Conservation (phyloP, 2,329 filamentous ascomycete genomes). For the Xylariomycetidae sp. region DNA sequence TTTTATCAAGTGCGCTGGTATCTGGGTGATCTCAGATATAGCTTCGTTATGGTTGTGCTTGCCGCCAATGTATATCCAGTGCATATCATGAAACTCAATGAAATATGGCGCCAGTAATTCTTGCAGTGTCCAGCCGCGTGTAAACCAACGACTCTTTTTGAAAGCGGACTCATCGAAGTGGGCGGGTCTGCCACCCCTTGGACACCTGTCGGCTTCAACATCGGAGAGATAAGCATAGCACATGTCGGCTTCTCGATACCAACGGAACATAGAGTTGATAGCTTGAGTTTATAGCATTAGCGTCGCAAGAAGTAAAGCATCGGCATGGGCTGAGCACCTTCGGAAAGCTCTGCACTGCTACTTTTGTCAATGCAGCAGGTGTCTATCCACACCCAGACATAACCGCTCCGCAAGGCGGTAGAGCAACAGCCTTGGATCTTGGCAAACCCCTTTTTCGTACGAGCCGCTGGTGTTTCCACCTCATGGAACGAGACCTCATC, state of each 20-base stretch:
- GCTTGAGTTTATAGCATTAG: slow-evolving; percentile 4
- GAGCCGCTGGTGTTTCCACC: slow-evolving; percentile 3
- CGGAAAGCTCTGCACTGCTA: slow-evolving; percentile 13
- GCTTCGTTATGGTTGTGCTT: no score
- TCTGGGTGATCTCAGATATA: no score
- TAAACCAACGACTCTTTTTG: slow-evolving; percentile 9
- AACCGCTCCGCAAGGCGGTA: slow-evolving; percentile 5
- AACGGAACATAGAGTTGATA: slow-evolving; percentile 14
- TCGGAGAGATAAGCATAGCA: slow-evolving; percentile 12
- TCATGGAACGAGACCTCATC: slow-evolving; percentile 12
- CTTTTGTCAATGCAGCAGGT: slow-evolving; percentile 16
- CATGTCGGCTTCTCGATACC: slow-evolving; percentile 7
- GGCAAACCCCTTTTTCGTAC: slow-evolving; percentile 1
- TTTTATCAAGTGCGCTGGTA: no score
- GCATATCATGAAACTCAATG: slow-evolving; percentile 3
- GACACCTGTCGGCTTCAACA: no score
- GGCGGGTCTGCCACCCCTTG: slow-evolving; percentile 1
- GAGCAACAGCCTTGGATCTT: slow-evolving; percentile 10
- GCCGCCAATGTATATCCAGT: slow-evolving; percentile 5
- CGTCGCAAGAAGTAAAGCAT: not conserved
- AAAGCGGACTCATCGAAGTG: slow-evolving; percentile 5
- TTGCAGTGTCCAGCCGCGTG: slow-evolving; percentile 11
- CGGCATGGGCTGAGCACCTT: not conserved
- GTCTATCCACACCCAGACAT: slow-evolving; percentile 13
- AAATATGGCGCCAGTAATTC: slow-evolving; percentile 11